Percentiles rank a stretch among this genome's conserved stretches.
Conservation (phyloP, 352 stramenopile genomes). For the Thalassiosira livingstoniorum region DNA sequence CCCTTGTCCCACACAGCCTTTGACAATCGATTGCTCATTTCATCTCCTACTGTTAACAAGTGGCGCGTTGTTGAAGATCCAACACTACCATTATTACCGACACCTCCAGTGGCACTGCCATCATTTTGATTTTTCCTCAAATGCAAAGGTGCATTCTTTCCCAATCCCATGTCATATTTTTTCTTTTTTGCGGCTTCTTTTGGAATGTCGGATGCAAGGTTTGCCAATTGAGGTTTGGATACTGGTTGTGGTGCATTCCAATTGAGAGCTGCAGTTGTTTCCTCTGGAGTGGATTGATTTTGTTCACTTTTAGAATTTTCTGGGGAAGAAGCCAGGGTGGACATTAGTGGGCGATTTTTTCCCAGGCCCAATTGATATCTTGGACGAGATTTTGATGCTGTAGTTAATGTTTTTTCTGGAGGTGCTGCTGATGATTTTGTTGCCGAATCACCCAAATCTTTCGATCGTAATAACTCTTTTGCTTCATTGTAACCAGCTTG, state of each 20-base stretch:
- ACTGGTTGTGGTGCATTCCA: slow-evolving; percentile 19
- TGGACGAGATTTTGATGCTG: neutral
- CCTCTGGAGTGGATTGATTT: slow-evolving; percentile 22
- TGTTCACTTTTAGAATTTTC: slow-evolving; percentile 25
- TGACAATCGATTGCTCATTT: slow-evolving; percentile 35
- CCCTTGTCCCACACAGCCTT: slow-evolving; percentile 27
- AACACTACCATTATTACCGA: slow-evolving; percentile 19
- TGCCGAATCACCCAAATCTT: too few relatives aligned
- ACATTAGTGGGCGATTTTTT: slow-evolving; percentile 43
- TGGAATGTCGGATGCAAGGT: too few relatives aligned
- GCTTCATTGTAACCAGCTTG: too few relatives aligned
- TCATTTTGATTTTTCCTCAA: slow-evolving; percentile 23
- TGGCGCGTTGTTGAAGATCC: slow-evolving; percentile 51
- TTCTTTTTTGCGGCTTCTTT: slow-evolving; percentile 12
- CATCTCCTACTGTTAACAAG: slow-evolving; percentile 31
- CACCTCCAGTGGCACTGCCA: neutral
- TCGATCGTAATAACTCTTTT: too few relatives aligned
- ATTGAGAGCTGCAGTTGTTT: slow-evolving; percentile 9
- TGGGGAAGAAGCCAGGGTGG: neutral
- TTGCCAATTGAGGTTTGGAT: slow-evolving; percentile 15
- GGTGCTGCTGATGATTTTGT: too few relatives aligned
- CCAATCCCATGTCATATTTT: slow-evolving; percentile 46
- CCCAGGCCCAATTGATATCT: slow-evolving; percentile 50
- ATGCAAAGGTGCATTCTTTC: slow-evolving; percentile 32
- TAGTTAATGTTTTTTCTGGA: too few relatives aligned